A percentile compares a stretch with the other conserved stretches of the same genome.
Conservation (phyloP, 2,329 filamentous ascomycete genomes). For the Fusarium ramigenum region DNA sequence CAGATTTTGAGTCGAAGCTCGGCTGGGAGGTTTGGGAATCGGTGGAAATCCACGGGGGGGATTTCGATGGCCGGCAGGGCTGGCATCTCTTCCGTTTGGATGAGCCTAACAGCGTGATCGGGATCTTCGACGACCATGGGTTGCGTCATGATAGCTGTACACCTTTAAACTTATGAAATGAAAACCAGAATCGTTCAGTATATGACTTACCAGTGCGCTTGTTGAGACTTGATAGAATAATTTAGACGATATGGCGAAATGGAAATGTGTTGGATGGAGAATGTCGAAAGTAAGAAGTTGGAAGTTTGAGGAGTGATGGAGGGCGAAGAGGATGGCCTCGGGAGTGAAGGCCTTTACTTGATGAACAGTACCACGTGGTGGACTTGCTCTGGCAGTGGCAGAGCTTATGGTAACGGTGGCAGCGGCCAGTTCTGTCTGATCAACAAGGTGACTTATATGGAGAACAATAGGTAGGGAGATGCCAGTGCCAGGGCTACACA, state of each 20-base stretch:
- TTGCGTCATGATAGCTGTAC: background rate
- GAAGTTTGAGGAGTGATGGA: background rate
- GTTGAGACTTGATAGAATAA: too few relatives aligned
- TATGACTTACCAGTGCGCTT: background rate
- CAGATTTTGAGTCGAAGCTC: slow-evolving; percentile 2
- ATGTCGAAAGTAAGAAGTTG: background rate
- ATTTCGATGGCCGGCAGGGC: background rate
- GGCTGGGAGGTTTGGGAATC: background rate
- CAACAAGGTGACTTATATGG: background rate
- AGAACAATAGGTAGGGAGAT: background rate
- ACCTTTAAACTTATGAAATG: background rate
- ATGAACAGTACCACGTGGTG: background rate
- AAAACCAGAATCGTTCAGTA: too few relatives aligned
- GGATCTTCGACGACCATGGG: background rate
- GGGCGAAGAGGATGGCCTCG: too few relatives aligned
- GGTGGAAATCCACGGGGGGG: fast-evolving
- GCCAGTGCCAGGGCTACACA: background rate
- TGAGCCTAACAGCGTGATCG: fast-evolving
- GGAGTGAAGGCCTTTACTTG: background rate
- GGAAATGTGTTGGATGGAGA: background rate
- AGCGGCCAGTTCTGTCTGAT: background rate
- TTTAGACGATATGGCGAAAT: fast-evolving
- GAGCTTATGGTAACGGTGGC: background rate
- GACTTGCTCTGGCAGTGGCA: background rate
- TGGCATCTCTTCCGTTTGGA: background rate